Conservation (phyloP, 108 stramenopile genomes). For the Aurantiochytrium sp. region DNA sequence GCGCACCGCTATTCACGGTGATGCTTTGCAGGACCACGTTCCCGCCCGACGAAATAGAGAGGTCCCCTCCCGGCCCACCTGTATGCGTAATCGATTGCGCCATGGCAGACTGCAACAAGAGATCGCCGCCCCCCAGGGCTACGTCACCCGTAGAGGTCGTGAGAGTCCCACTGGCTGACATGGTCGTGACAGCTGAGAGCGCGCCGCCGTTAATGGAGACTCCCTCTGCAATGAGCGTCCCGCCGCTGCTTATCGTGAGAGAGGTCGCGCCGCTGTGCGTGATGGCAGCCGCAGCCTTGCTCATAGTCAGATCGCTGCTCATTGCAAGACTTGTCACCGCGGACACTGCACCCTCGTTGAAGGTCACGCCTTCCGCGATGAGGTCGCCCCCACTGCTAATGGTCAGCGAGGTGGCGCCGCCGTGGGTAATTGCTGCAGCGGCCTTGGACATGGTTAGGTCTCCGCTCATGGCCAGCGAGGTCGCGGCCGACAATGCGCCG, state of each 20-base stretch:
- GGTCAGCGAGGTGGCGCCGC: not conserved
- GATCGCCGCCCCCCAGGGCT: not conserved
- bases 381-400: not conserved
- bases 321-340: not conserved
- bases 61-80: not conserved
- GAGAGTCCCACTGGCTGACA: not conserved
- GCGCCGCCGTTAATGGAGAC: not conserved
- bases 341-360: not conserved
- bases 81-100: not conserved
- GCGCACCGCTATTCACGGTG: no score
- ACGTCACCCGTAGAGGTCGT: not conserved
- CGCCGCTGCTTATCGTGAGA: not conserved
- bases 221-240: not conserved
- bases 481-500: not conserved
- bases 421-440: not conserved
- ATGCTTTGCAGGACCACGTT: no score
- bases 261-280: not conserved
- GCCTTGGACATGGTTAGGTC: not conserved
- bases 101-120: not conserved
- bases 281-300: not conserved
- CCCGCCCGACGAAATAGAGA: no score
- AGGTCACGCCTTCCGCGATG: not conserved
- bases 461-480: not conserved
- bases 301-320: not conserved
- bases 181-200: not conserved